Evolutionary conservation across 805 yeast species (phyloP).

Genomic region (Pichia sporocuriosa): DNA sequence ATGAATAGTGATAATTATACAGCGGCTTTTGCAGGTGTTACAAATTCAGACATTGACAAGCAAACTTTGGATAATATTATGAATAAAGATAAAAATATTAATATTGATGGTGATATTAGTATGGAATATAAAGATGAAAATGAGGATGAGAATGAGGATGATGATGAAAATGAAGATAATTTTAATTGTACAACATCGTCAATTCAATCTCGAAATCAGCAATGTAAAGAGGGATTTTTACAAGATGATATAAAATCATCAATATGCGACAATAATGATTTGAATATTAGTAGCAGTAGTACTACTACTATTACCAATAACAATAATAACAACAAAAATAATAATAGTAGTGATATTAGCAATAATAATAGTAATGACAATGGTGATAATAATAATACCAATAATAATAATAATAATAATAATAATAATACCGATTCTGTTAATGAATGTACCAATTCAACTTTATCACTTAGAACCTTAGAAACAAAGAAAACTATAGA

Average conservation of each 20-base stretch:
- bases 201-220: too few relatives aligned
- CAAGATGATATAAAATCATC: too few relatives aligned
- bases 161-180: not conserved
- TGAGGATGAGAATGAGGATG: not conserved
- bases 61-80: not conserved
- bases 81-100: not conserved
- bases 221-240: too few relatives aligned
- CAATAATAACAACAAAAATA: not conserved
- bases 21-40: constrained; percentile 27
- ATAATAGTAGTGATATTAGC: not conserved
- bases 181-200: not conserved
- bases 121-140: not conserved
- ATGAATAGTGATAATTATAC: constrained; percentile 29
- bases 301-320: too few relatives aligned
- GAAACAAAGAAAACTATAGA: too few relatives aligned
- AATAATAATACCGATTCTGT: not conserved
- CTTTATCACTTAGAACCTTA: not conserved
- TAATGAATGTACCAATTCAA: not conserved
- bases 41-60: constrained; percentile 6
- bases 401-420: not conserved
- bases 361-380: not conserved
- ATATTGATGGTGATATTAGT: too few relatives aligned
- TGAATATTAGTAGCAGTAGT: too few relatives aligned
- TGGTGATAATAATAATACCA: not conserved
- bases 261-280: too few relatives aligned